A percentile compares a stretch with the other conserved stretches of the same genome.
Evolutionary conservation across 768 basidiomycete genomes (phyloP).

Genomic region (Rhodotorula toruloides): DNA sequence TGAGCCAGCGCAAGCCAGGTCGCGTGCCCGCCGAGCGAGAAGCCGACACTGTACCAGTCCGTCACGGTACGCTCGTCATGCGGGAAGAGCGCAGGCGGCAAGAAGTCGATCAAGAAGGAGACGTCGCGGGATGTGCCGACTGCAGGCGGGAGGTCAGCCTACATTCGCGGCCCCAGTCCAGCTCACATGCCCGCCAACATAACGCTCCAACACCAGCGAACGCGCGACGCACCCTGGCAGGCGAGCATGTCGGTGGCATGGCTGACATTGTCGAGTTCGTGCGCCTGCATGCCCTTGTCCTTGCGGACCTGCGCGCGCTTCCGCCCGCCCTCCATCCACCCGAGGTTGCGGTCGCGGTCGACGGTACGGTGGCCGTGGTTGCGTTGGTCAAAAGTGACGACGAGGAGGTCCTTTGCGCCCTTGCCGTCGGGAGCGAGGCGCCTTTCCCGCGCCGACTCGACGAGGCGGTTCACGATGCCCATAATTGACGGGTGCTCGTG

Average conservation of each 20-base stretch:
- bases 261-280: conserved; percentile 14
- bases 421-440: conserved; percentile 18
- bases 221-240: conserved; percentile 52
- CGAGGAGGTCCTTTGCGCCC: conserved; percentile 48
- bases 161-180: too few relatives aligned
- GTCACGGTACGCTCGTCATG: conserved; percentile 57
- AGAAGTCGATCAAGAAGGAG: conserved; percentile 72
- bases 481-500: conserved; percentile 44
- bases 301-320: conserved; percentile 48
- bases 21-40: conserved; percentile 78
- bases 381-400: conserved; percentile 56
- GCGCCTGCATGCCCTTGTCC: conserved; percentile 50
- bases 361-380: conserved; percentile 54
- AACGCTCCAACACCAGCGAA: too few relatives aligned
- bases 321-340: conserved; percentile 46
- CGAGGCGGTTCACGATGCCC: conserved; percentile 46
- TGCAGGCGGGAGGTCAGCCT: conserved; percentile 35
- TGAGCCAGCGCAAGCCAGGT: conserved; percentile 65
- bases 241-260: conserved; percentile 53
- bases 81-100: conserved; percentile 70
- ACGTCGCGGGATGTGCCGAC: conserved; percentile 69
- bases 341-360: conserved; percentile 48
- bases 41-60: conserved; percentile 67
- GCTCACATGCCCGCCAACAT: too few relatives aligned
- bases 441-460: conserved; percentile 42